A percentile compares a stretch with the other conserved stretches of the same genome.
These are phyloP conservation scores for Monosporascus sp. DNA, from an alignment of 2,329 filamentous ascomycete species.

Conservation along the genomic window DNA sequence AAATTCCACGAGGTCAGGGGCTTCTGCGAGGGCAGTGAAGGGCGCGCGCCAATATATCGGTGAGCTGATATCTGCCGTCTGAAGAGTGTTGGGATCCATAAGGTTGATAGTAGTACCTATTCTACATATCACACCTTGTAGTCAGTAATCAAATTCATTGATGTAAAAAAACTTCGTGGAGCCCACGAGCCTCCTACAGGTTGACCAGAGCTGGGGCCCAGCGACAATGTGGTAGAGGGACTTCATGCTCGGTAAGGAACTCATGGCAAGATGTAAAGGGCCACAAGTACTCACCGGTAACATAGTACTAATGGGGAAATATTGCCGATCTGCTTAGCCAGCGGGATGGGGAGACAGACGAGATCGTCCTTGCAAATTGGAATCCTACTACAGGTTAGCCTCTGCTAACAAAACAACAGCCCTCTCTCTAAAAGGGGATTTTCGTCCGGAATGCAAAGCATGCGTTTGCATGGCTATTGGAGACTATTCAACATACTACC, in stretches of 20 bases:
- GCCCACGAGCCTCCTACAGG: neutral
- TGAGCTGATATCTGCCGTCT: conserved; percentile 79
- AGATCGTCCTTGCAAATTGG: conserved; percentile 97
- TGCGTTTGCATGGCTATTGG: neutral
- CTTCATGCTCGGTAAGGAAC: neutral
- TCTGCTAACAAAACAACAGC: neutral
- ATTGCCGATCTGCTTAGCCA: conserved; percentile 83
- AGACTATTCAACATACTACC: neutral
- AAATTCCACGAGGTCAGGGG: conserved; percentile 83
- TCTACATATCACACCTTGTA: conserved; percentile 32
- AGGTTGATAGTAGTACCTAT: conserved; percentile 88
- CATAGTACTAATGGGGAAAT: conserved; percentile 84
- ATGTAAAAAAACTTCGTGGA: neutral
- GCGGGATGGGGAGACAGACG: conserved; percentile 83
- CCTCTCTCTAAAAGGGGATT: neutral
- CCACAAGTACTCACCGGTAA: conserved; percentile 36
- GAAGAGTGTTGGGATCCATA: conserved; percentile 83
- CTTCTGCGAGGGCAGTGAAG: conserved; percentile 77
- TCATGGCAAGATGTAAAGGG: neutral
- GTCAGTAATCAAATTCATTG: neutral
- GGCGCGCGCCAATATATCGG: conserved; percentile 87
- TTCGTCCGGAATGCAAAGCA: neutral
- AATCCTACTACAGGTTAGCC: conserved; percentile 39
- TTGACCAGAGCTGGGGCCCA: neutral
- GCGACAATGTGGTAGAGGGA: too few species aligned